These are phyloP conservation scores for Trichoderma parareesei DNA, from an alignment of 495 filamentous ascomycete genomes.

Conservation along the genomic window DNA sequence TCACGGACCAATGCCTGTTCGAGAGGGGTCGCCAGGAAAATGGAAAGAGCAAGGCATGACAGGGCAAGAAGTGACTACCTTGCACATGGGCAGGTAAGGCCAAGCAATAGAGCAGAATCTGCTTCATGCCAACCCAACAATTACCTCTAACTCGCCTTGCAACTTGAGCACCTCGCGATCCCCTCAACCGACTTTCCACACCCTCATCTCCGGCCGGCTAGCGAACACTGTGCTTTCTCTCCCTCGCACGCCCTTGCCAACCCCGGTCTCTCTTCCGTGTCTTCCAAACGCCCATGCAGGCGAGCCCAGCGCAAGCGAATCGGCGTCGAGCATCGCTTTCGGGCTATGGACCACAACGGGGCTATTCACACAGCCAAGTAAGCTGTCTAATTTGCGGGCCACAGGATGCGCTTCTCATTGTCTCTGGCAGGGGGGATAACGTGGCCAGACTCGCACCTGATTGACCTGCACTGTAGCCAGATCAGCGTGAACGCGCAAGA, in stretches of 20 bases:
- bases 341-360: background rate
- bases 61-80: background rate
- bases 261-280: background rate
- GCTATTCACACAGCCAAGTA: background rate
- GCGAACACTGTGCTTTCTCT: background rate
- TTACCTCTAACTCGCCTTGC: too few relatives aligned
- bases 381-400: background rate
- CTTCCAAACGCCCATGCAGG: background rate
- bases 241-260: background rate
- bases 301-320: background rate
- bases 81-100: too few relatives aligned
- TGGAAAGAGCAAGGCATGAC: background rate
- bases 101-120: too few relatives aligned
- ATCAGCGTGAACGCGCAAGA: background rate
- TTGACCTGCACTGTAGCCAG: too few relatives aligned
- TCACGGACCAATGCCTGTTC: background rate
- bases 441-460: too few relatives aligned
- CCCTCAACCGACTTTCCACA: too few relatives aligned
- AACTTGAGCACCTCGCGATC: too few relatives aligned
- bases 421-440: background rate
- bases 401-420: too few relatives aligned
- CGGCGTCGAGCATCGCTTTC: background rate
- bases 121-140: too few relatives aligned
- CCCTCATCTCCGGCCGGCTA: background rate
- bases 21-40: background rate